Conservation (phyloP, 257 asterid species). For the Cordia subcordata region DNA sequence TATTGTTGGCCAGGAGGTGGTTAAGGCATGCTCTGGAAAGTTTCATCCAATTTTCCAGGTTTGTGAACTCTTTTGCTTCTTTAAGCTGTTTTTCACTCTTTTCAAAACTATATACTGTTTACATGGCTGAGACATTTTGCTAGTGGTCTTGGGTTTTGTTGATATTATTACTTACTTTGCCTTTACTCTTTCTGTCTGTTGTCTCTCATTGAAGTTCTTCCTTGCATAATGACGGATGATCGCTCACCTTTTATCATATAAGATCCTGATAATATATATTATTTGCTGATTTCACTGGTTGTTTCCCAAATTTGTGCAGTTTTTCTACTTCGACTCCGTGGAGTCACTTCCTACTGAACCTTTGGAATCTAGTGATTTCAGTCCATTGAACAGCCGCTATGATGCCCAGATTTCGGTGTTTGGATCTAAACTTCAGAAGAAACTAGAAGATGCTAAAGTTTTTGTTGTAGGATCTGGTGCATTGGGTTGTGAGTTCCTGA, state of each 20-base stretch:
- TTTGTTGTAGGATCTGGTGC: conserved; percentile 97
- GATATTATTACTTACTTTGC: neutral
- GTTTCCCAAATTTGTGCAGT: conserved; percentile 42
- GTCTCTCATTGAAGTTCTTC: too few species aligned
- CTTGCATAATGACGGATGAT: neutral
- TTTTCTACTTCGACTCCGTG: conserved; percentile 83
- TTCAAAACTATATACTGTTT: neutral
- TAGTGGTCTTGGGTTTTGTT: neutral
- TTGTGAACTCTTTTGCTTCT: neutral
- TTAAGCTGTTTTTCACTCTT: neutral
- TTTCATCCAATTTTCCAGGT: conserved; percentile 95
- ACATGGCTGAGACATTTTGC: neutral
- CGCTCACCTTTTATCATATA: neutral
- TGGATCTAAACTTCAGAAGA: conserved; percentile 80
- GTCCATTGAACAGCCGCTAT: conserved; percentile 75
- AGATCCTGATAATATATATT: neutral
- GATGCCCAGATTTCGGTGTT: conserved; percentile 95
- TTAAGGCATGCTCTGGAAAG: conserved; percentile 97
- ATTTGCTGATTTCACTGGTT: neutral
- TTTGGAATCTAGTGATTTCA: conserved; percentile 60
- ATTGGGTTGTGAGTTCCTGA: conserved; percentile 87
- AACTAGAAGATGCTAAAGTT: conserved; percentile 68
- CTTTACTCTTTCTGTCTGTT: too few species aligned
- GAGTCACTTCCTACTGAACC: conserved; percentile 89
- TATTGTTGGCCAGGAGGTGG: conserved; percentile 91